Percentiles rank a stretch among this genome's conserved stretches.
Evolutionary conservation across 805 yeast genomes (phyloP).

Genomic region (Wickerhamiella azymoides): DNA sequence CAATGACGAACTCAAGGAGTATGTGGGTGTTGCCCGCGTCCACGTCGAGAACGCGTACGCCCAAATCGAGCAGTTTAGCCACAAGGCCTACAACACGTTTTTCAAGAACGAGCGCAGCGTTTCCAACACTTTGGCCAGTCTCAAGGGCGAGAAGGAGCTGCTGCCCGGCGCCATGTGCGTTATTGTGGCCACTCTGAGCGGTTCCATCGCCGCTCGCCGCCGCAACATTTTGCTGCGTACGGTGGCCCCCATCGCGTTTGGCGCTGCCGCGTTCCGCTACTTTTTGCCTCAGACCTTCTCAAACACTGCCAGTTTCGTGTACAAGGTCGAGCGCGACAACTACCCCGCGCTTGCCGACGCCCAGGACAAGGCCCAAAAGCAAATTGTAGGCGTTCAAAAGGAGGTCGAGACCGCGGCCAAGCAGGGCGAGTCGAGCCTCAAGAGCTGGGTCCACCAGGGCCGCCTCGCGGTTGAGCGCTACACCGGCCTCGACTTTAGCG

Average conservation of each 20-base stretch:
- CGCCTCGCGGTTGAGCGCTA: not conserved
- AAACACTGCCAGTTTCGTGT: constrained; percentile 43
- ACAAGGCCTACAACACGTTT: constrained; percentile 20
- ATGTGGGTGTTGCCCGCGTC: constrained; percentile 37
- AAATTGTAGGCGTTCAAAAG: constrained; percentile 33
- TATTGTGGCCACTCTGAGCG: constrained; percentile 53
- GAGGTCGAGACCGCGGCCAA: constrained; percentile 33
- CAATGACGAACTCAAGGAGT: constrained; percentile 34
- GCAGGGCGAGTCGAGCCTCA: constrained; percentile 22
- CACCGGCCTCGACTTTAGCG: constrained; percentile 4
- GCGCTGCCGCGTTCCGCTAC: constrained; percentile 48
- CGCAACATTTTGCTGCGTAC: constrained; percentile 42
- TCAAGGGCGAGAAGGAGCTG: constrained; percentile 61
- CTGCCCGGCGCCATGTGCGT: constrained; percentile 61
- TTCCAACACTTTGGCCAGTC: constrained; percentile 44
- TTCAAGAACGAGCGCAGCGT: constrained; percentile 49
- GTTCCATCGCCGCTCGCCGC: constrained; percentile 59
- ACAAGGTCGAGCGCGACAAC: constrained; percentile 43
- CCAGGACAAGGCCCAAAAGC: constrained; percentile 38
- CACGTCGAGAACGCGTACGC: constrained; percentile 18
- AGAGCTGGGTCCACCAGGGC: not conserved
- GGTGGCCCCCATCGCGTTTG: constrained; percentile 45
- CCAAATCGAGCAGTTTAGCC: constrained; percentile 22
- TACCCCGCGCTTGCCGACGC: constrained; percentile 51
- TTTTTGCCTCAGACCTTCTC: constrained; percentile 60